Percentiles rank a stretch among this genome's conserved stretches.
Conservation (phyloP, 345 rosid species). For the Camelina sativa region DNA sequence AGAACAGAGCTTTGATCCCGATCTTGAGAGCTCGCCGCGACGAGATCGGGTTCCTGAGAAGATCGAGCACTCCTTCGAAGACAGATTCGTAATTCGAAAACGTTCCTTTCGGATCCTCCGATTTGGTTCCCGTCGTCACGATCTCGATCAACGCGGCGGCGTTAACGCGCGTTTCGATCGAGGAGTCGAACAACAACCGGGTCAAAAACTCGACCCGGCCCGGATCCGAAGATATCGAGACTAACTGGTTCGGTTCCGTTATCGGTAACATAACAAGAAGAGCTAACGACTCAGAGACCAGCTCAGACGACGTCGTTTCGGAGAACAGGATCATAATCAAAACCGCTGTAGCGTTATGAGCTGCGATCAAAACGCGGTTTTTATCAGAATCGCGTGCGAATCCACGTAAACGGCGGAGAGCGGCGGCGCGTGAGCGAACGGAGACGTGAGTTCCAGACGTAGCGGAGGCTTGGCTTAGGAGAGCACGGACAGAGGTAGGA, state of each 20-base stretch:
- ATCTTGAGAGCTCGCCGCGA: conserved; percentile 63
- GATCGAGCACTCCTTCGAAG: conserved; percentile 70
- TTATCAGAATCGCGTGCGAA: conserved; percentile 91
- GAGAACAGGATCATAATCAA: conserved; percentile 55
- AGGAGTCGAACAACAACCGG: conserved; percentile 59
- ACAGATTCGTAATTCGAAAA: conserved; percentile 56
- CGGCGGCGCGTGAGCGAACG: conserved; percentile 58
- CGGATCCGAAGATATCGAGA: conserved; percentile 53
- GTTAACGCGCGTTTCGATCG: conserved; percentile 72
- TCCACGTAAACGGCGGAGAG: conserved; percentile 75
- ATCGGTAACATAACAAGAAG: conserved; percentile 69
- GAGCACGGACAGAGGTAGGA: conserved; percentile 63
- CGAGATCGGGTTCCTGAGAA: conserved; percentile 53
- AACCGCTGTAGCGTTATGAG: conserved; percentile 54
- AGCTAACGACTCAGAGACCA: conserved; percentile 65
- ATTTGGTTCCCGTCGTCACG: conserved; percentile 62
- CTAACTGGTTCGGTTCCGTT: conserved; percentile 58
- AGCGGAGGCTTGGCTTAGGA: conserved; percentile 63
- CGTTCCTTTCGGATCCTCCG: conserved; percentile 59
- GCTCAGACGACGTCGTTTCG: conserved; percentile 44
- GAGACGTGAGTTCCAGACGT: conserved; percentile 43
- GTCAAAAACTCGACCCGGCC: conserved; percentile 51
- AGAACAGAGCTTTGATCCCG: conserved; percentile 73
- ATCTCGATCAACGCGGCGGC: conserved; percentile 79
- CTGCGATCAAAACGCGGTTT: conserved; percentile 68